A percentile compares a stretch with the other conserved stretches of the same genome.
Evolutionary conservation across 2,329 filamentous ascomycete genomes (phyloP).

Genomic region (Penicillium sp.): DNA sequence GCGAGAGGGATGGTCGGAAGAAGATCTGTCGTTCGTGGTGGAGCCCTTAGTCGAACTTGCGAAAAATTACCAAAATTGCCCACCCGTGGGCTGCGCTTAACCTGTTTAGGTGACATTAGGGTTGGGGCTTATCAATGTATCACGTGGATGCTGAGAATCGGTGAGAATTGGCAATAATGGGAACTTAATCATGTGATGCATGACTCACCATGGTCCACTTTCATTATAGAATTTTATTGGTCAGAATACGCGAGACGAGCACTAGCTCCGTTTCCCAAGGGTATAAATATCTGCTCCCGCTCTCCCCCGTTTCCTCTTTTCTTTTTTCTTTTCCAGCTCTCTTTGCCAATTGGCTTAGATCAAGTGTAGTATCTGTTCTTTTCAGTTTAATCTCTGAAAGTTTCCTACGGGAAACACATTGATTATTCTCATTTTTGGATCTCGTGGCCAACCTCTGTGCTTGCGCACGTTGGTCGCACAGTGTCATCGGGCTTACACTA

Average conservation of each 20-base stretch:
- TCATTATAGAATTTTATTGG: neutral
- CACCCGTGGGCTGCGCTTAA: conserved; percentile 28
- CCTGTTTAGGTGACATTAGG: conserved; percentile 23
- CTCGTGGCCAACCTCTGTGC: conserved; percentile 63
- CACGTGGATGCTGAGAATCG: neutral
- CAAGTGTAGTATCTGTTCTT: conserved; percentile 98
- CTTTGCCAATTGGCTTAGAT: conserved; percentile 71
- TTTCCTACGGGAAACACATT: conserved; percentile 68
- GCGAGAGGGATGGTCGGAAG: conserved; percentile 30
- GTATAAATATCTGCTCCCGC: conserved; percentile 32
- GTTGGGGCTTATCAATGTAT: neutral
- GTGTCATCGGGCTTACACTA: conserved; percentile 78
- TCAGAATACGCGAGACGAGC: neutral
- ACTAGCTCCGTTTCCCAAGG: neutral
- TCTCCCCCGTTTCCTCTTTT: conserved; percentile 36
- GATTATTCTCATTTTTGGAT: conserved; percentile 82
- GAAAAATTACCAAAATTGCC: conserved; percentile 8
- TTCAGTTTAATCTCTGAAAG: conserved; percentile 96
- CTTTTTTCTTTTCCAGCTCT: conserved; percentile 51
- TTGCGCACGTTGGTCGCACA: conserved; percentile 67
- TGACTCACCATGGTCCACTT: neutral
- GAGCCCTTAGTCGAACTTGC: conserved; percentile 20
- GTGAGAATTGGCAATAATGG: neutral
- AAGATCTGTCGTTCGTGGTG: conserved; percentile 26
- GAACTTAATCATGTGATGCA: neutral